A percentile compares a stretch with the other conserved stretches of the same genome.
Evolutionary conservation across 2,329 filamentous ascomycete genomes (phyloP).

Genomic region (Trichophyton schoenleinii): DNA sequence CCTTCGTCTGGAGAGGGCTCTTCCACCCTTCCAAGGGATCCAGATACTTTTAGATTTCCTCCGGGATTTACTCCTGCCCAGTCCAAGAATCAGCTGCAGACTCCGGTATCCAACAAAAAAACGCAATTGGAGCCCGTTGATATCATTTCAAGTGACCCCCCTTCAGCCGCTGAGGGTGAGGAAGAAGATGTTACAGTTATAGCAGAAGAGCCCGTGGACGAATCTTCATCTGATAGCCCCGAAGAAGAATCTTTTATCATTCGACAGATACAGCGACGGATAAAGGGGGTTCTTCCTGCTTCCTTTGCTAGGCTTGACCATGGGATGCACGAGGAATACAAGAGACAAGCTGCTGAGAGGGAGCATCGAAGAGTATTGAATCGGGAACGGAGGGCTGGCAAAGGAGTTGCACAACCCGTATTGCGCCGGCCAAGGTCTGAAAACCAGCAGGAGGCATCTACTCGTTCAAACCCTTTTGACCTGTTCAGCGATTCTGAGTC

Average conservation of each 20-base stretch:
- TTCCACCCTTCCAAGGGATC: constrained; percentile 14
- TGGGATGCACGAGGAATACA: constrained; percentile 20
- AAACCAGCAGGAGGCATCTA: constrained; percentile 1
- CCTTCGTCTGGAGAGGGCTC: constrained; percentile 27
- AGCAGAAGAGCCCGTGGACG: not conserved
- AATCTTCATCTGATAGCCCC: constrained; percentile 2
- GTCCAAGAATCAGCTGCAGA: constrained; percentile 18
- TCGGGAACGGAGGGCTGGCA: constrained; percentile 12
- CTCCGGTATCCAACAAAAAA: constrained; percentile 17
- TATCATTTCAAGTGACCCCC: constrained; percentile 2
- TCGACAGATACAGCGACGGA: constrained; percentile 27
- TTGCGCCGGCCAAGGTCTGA: constrained; percentile 14
- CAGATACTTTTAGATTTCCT: constrained; percentile 27
- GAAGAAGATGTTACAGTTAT: not conserved
- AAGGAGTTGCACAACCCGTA: constrained; percentile 15
- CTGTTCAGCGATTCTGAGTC: constrained; percentile 19
- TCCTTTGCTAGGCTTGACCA: constrained; percentile 36
- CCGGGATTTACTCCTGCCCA: constrained; percentile 22
- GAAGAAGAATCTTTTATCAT: constrained; percentile 19
- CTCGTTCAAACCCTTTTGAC: constrained; percentile 6
- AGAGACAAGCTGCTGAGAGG: constrained; percentile 10
- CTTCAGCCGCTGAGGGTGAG: constrained; percentile 3
- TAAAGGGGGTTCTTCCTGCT: constrained; percentile 38
- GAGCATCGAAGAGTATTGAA: constrained; percentile 17
- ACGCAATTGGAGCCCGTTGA: constrained; percentile 12